A percentile compares a stretch with the other conserved stretches of the same genome.
Evolutionary conservation across 2,329 filamentous ascomycete genomes (phyloP).

Genomic region (Cercospora sp.): DNA sequence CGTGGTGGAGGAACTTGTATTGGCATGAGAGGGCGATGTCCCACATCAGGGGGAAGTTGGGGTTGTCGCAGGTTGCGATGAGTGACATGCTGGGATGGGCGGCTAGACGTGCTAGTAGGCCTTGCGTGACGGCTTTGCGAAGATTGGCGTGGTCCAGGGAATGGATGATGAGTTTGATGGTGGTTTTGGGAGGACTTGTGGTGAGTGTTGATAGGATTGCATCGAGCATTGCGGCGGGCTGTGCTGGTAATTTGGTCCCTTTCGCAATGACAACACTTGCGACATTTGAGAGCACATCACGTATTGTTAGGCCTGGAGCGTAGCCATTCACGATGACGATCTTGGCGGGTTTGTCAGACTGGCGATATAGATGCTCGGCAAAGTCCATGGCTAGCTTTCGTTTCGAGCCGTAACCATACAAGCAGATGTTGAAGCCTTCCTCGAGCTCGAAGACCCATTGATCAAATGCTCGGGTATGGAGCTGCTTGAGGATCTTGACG

Average conservation of each 20-base stretch:
- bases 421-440: constrained; percentile 82
- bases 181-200: constrained; percentile 41
- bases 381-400: constrained; percentile 71
- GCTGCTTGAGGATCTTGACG: constrained; percentile 66
- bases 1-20: constrained; percentile 87
- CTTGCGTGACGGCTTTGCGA: constrained; percentile 68
- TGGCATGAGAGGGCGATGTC: constrained; percentile 79
- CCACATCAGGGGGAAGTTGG: constrained; percentile 86
- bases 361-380: constrained; percentile 66
- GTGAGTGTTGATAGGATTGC: constrained; percentile 64
- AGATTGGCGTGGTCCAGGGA: constrained; percentile 80
- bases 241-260: constrained; percentile 59
- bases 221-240: constrained; percentile 68
- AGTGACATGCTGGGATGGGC: constrained; percentile 71
- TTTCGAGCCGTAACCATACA: constrained; percentile 94
- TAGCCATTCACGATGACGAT: constrained; percentile 91
- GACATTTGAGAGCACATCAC: constrained; percentile 70
- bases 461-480: constrained; percentile 79
- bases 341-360: constrained; percentile 47
- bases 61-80: constrained; percentile 80
- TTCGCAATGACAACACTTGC: constrained; percentile 60
- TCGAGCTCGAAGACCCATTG: constrained; percentile 92
- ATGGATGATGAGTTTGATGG: constrained; percentile 58
- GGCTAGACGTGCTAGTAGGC: constrained; percentile 73
- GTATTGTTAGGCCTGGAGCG: constrained; percentile 62